Percentiles rank a stretch among this genome's conserved stretches.
Evolutionary conservation across 176 grass and related monocot species (phyloP).

Genomic region (Lolium perenne): DNA sequence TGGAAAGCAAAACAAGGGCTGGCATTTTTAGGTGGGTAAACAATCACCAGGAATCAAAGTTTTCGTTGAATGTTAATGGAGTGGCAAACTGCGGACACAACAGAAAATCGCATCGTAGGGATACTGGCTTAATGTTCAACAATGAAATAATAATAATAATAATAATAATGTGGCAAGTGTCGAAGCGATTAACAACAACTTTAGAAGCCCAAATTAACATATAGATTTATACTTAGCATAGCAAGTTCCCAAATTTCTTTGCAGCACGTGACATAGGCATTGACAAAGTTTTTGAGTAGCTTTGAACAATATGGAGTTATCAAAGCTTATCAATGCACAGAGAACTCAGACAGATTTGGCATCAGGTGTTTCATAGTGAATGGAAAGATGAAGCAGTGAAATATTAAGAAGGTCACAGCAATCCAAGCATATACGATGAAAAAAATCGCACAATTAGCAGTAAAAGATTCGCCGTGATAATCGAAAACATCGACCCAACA

Average conservation of each 20-base stretch:
- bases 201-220: background rate
- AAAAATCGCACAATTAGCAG: background rate
- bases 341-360: background rate
- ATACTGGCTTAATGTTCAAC: background rate
- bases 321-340: background rate
- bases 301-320: background rate
- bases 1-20: slow-evolving; percentile 12
- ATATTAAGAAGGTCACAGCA: background rate
- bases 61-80: background rate
- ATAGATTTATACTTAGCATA: background rate
- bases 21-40: background rate
- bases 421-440: background rate
- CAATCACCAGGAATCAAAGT: background rate
- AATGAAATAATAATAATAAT: background rate
- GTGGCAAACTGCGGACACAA: background rate
- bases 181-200: background rate
- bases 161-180: background rate
- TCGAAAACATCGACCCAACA: background rate
- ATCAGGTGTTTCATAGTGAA: background rate
- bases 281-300: background rate
- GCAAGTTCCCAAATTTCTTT: background rate
- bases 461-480: background rate
- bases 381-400: background rate
- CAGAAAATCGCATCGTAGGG: background rate
- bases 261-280: background rate